Percentiles rank a stretch among this genome's conserved stretches.
Evolutionary conservation across 208 protist species (phyloP).

Genomic region (Leishmania martiniquensis): DNA sequence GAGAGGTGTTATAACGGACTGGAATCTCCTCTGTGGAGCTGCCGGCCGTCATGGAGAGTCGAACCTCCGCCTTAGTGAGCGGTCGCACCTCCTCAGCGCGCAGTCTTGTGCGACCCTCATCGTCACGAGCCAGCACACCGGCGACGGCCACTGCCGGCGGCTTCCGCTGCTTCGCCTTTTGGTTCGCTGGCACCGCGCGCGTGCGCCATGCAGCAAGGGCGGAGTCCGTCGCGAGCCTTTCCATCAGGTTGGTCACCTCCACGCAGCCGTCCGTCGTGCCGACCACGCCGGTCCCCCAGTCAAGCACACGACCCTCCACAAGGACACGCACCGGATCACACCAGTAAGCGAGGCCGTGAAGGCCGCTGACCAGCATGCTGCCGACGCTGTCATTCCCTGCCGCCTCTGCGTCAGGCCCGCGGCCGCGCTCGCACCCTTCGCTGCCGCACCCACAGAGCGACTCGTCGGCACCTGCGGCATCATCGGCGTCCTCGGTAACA

Average conservation of each 20-base stretch:
- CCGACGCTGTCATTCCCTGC: slow-evolving; percentile 2
- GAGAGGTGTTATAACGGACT: slow-evolving; percentile 59
- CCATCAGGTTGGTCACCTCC: slow-evolving; percentile 41
- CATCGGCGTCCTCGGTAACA: background rate
- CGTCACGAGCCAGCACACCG: slow-evolving; percentile 44
- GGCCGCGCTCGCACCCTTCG: slow-evolving; percentile 13
- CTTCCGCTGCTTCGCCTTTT: slow-evolving; percentile 15
- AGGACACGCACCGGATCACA: slow-evolving; percentile 53
- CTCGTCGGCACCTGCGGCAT: background rate
- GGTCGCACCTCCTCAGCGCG: slow-evolving; percentile 38
- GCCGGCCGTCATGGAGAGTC: slow-evolving; percentile 66
- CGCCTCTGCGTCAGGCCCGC: slow-evolving; percentile 18
- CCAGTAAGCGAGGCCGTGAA: slow-evolving; percentile 51
- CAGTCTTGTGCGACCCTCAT: slow-evolving; percentile 50
- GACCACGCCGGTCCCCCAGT: slow-evolving; percentile 41
- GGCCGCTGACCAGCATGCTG: slow-evolving; percentile 40
- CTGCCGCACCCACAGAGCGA: slow-evolving; percentile 9
- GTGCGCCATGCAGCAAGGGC: slow-evolving; percentile 17
- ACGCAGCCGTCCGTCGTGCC: slow-evolving; percentile 80
- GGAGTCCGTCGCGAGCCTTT: slow-evolving; percentile 25
- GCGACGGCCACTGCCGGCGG: slow-evolving; percentile 37
- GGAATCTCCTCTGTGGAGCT: slow-evolving; percentile 48
- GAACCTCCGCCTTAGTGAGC: slow-evolving; percentile 59
- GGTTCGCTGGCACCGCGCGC: background rate
- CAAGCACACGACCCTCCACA: slow-evolving; percentile 71